Evolutionary conservation across 2,329 filamentous ascomycete genomes (phyloP), one percentile per base, ranked within the genome.

Genomic region (Acarospora socialis): DNA sequence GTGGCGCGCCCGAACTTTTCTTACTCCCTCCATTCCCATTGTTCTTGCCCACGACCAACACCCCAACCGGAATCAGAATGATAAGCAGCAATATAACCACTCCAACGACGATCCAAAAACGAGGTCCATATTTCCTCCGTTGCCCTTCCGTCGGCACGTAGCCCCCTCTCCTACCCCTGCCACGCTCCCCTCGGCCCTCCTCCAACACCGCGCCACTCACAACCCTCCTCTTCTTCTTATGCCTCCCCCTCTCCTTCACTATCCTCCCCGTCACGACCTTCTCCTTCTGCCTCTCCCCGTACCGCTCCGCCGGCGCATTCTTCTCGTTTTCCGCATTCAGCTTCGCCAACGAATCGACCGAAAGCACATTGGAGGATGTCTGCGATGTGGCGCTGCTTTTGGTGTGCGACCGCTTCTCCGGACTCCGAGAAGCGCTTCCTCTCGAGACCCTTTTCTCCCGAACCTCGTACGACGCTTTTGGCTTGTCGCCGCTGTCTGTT

Each of bases 161-260:
- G 48, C 54, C 42, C 48, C 48, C 66, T 54, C 52, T 66, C 57
- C 52, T 68, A 63, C 46, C 65, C 55, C 47, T 65, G n/a, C n/a
- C n/a, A n/a, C n/a, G n/a, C 60, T 46, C 67, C 47, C 55, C 55
- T 60, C 60, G 61, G 0, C 77, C 77, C 50, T 82, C 77, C 46
- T 82, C 78, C 43, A 79, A 58, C 12, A 77, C 56, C 0, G 74
- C 73, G 13, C 77, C 77, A 40, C 77, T 82, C 13, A 78, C 74
- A n/a, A 80, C 62, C 38, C 78, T 60, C 35, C 64, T 65, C 47
- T 72, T 70, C 41, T 64, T 66, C 24, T 53, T 28, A 28, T 30
- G 36, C 30, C 25, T 45, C 39, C 22, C 43, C 45, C 38, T 42
- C 39, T 40, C 41, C 37, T 47, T 34, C 32, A 46, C 28, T 37